These are phyloP conservation scores for Knufia fluminis DNA, from an alignment of 2,329 filamentous ascomycete genomes.

Conservation along the genomic window DNA sequence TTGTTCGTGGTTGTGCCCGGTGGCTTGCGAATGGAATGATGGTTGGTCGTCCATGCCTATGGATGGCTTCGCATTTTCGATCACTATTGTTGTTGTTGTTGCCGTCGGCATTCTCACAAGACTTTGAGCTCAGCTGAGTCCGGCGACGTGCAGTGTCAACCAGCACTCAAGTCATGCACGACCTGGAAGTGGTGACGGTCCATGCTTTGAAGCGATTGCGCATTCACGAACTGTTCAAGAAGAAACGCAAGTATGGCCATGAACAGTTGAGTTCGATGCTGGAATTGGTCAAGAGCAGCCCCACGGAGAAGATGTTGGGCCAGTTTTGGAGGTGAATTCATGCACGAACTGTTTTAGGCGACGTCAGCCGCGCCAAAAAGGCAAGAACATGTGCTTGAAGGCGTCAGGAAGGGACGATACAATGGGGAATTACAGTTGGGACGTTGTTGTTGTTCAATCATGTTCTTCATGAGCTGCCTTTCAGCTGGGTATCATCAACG, in stretches of 20 bases:
- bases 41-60: not conserved
- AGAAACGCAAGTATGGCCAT: not conserved
- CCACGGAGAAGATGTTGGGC: slow-evolving; percentile 7
- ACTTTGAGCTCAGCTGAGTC: not conserved
- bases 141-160: not conserved
- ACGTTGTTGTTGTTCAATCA: too few species aligned
- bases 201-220: too few species aligned
- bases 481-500: slow-evolving; percentile 2
- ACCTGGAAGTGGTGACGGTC: too few species aligned
- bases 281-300: not conserved
- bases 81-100: not conserved
- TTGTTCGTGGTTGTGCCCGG: not conserved
- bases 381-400: not conserved
- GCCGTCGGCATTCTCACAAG: not conserved
- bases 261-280: slow-evolving; percentile 9
- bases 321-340: not conserved
- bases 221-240: not conserved
- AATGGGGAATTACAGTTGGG: too few species aligned
- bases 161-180: not conserved
- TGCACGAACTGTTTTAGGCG: not conserved
- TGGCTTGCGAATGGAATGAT: not conserved
- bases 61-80: not conserved
- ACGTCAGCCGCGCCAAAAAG: not conserved
- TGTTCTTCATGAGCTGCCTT: not conserved
- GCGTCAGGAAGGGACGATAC: too few species aligned